These are phyloP conservation scores for Poa annua DNA, from an alignment of 176 grass and related monocot species.

Conservation along the genomic window DNA sequence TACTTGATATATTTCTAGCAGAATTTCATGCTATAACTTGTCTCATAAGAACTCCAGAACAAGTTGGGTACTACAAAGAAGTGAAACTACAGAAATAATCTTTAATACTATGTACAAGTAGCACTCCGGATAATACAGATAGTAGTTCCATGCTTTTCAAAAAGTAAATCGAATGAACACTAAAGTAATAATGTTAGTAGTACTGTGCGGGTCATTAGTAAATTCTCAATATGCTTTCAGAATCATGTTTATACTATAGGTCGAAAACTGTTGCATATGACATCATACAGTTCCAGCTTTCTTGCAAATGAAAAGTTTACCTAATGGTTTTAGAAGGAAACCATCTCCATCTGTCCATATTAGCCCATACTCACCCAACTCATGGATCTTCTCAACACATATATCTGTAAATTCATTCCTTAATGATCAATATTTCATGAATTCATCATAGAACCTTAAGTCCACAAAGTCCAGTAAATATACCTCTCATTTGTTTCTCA, in stretches of 20 bases:
- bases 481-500: constrained; percentile 90
- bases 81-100: constrained; percentile 16
- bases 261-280: constrained; percentile 25
- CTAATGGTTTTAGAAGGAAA: constrained; percentile 89
- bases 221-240: background rate
- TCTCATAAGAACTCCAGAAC: background rate
- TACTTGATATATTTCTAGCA: constrained; percentile 11
- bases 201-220: background rate
- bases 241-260: background rate
- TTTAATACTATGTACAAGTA: background rate
- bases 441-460: constrained; percentile 25
- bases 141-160: background rate
- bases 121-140: background rate
- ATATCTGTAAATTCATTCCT: constrained; percentile 67
- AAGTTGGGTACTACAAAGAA: constrained; percentile 21
- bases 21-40: constrained; percentile 1
- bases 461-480: constrained; percentile 30
- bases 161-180: constrained; percentile 5
- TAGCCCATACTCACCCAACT: constrained; percentile 81
- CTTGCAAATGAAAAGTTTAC: constrained; percentile 47
- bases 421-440: constrained; percentile 41
- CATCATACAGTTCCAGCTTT: constrained; percentile 8
- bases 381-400: constrained; percentile 86
- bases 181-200: constrained; percentile 23
- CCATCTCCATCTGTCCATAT: constrained; percentile 86